Evolutionary conservation across 2,329 filamentous ascomycete genomes (phyloP), one percentile per base, ranked within the genome.

Genomic region (Claviceps pusilla): DNA sequence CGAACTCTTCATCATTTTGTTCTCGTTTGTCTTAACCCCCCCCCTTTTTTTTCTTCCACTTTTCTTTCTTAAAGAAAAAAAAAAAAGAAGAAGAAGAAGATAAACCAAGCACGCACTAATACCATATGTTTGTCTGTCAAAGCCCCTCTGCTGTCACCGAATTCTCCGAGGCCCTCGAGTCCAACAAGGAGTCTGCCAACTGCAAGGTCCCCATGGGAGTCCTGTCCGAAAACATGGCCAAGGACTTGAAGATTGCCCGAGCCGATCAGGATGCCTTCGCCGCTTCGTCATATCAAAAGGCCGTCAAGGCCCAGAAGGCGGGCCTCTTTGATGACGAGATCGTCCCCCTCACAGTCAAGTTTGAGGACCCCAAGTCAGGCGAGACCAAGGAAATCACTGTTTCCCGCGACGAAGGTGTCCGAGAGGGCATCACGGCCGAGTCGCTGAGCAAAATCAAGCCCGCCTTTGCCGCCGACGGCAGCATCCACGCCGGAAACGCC

Each of bases 141-240:
- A 86, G 84, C 39, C 90, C 91, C 29, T 77, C 76, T 48, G 93
- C 93, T 57, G 91, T 97, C 16, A 81, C 84, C 58, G 93, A 97
- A 71, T 96, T 97, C 78, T 93, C 87, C 35, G 88, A 95, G 51
- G 79, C 88, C 53, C 82, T 97, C 59, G 87, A 96, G 66, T 79
- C 75, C 63, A 79, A 91, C 75, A 78, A 82, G 59, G 85, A 93
- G 67, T 80, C 90, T 29, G 86, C 86, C 64, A 94, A 96, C 79
- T 98, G 93, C 83, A 96, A 95, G 75, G 91, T 97, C 3, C 84
- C 89, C 68, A 97, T 97, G 93, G 91, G 91, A 63, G 80, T 89
- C 11, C 77, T 97, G 51, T 95, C 89, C 33, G 93, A 98, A 73
- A 72, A 91, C 65, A 96, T 97, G 91, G 93, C 91, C 61, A 86